phyloP scores from a whole-genome alignment of 495 filamentous ascomycete genomes.

The Penicillium fimorum region DNA sequence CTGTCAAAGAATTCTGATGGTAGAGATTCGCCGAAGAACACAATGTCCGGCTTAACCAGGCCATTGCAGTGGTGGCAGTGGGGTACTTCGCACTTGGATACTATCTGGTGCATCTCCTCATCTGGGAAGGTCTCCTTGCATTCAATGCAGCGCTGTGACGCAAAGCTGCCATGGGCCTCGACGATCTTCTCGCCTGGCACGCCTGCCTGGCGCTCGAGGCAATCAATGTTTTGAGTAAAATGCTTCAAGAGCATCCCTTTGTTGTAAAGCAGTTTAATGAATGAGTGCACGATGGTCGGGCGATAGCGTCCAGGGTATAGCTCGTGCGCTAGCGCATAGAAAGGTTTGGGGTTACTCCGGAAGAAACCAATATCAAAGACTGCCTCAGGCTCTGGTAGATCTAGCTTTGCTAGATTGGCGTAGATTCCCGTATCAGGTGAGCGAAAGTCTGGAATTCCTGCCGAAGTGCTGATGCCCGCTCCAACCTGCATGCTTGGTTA shows the following conservation, averaged over 20 bases:
- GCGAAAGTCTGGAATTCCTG: conserved; percentile 88
- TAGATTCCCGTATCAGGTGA: conserved; percentile 86
- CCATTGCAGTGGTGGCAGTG: conserved; percentile 70
- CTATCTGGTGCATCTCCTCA: conserved; percentile 65
- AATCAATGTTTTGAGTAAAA: conserved; percentile 98
- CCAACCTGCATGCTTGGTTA: conserved; percentile 36
- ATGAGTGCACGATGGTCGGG: conserved; percentile 80
- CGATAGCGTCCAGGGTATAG: conserved; percentile 88
- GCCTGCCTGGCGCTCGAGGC: conserved; percentile 84
- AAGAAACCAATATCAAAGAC: conserved; percentile 88
- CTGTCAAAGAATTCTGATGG: conserved; percentile 68
- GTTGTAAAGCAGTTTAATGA: conserved; percentile 70
- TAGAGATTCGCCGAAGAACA: conserved; percentile 91
- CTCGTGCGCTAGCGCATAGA: conserved; percentile 88
- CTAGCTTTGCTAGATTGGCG: conserved; percentile 78
- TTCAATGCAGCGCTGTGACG: conserved; percentile 83
- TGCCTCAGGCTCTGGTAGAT: conserved; percentile 76
- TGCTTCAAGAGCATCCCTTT: conserved; percentile 78
- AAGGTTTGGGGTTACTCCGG: conserved; percentile 76
- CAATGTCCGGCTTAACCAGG: conserved; percentile 93
- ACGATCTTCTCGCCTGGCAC: conserved; percentile 77
- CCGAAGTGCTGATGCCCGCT: conserved; percentile 66
- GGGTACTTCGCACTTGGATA: conserved; percentile 64
- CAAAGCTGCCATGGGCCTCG: conserved; percentile 95
- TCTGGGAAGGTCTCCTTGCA: conserved; percentile 71